These are phyloP conservation scores for Fusarium virguliforme DNA, from an alignment of 2,329 filamentous ascomycete species.

Conservation along the genomic window DNA sequence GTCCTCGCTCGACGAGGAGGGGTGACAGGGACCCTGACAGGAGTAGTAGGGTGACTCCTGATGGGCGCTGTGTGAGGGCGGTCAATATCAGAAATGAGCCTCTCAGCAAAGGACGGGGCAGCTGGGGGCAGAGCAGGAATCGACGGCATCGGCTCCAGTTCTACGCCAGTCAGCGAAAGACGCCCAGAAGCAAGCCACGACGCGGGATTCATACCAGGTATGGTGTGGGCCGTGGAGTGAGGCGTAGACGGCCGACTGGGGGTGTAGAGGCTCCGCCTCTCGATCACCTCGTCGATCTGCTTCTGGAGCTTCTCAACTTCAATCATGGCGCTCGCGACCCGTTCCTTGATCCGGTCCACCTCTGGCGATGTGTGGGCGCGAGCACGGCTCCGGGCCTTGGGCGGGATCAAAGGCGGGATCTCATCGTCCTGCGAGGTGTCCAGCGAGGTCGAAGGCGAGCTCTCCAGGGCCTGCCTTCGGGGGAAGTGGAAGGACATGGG, in stretches of 20 bases:
- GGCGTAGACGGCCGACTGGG: conserved; percentile 69
- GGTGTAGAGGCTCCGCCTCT: conserved; percentile 72
- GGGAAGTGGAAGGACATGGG: conserved; percentile 70
- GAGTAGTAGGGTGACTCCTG: conserved; percentile 54
- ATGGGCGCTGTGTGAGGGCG: conserved; percentile 56
- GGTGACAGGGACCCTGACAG: conserved; percentile 54
- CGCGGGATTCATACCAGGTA: conserved; percentile 52
- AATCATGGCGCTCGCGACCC: conserved; percentile 71
- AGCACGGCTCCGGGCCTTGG: conserved; percentile 58
- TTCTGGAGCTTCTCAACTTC: conserved; percentile 73
- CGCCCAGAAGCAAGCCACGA: conserved; percentile 22
- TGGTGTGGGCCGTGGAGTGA: conserved; percentile 57
- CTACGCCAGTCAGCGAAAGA: conserved; percentile 52
- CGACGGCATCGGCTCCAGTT: conserved; percentile 68
- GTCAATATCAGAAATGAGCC: conserved; percentile 65
- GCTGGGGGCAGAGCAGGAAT: conserved; percentile 72
- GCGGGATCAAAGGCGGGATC: conserved; percentile 59
- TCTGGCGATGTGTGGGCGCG: conserved; percentile 64
- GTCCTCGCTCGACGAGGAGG: conserved; percentile 51
- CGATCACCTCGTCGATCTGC: conserved; percentile 73
- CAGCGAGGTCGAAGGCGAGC: conserved; percentile 43
- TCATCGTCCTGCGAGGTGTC: conserved; percentile 50
- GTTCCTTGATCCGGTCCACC: conserved; percentile 68
- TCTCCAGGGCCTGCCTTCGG: conserved; percentile 58
- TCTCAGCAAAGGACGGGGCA: conserved; percentile 72